A percentile compares a stretch with the other conserved stretches of the same genome.
Evolutionary conservation across 176 grass and related monocot species (phyloP).

Genomic region (Bothriochloa decipiens): DNA sequence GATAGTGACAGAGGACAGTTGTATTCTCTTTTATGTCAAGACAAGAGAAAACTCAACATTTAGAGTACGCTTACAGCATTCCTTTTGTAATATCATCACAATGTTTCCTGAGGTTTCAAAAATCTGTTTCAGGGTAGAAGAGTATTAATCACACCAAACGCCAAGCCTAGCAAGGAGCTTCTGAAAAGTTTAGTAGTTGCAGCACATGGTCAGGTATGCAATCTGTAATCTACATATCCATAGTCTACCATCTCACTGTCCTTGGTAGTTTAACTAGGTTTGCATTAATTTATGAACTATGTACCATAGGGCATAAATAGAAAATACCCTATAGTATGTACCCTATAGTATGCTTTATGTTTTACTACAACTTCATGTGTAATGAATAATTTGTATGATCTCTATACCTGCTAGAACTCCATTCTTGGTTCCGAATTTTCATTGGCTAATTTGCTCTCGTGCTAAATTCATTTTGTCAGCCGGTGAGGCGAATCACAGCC

Average conservation of each 20-base stretch:
- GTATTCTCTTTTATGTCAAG: constrained; percentile 36
- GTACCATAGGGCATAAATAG: neutral
- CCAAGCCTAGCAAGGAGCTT: constrained; percentile 70
- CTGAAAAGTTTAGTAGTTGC: constrained; percentile 79
- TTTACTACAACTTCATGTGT: neutral
- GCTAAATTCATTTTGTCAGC: constrained; percentile 41
- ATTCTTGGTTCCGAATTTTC: constrained; percentile 19
- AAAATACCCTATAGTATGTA: no score
- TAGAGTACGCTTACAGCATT: neutral
- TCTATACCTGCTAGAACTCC: neutral
- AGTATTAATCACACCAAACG: constrained; percentile 79
- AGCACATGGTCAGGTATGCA: constrained; percentile 70
- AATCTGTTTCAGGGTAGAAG: constrained; percentile 65
- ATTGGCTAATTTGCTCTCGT: constrained; percentile 24
- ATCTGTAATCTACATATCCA: constrained; percentile 16
- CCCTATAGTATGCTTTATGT: neutral
- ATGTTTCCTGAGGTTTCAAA: constrained; percentile 14
- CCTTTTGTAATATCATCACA: constrained; percentile 7
- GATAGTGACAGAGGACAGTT: constrained; percentile 22
- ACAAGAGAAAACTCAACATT: constrained; percentile 18
- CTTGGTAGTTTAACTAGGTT: constrained; percentile 22
- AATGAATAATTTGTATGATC: neutral
- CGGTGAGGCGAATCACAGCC: constrained; percentile 40
- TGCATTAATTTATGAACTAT: constrained; percentile 30
- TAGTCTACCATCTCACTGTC: neutral